These are phyloP conservation scores for Populus ilicifolia DNA, from an alignment of 345 rosid genomes.

Conservation along the genomic window DNA sequence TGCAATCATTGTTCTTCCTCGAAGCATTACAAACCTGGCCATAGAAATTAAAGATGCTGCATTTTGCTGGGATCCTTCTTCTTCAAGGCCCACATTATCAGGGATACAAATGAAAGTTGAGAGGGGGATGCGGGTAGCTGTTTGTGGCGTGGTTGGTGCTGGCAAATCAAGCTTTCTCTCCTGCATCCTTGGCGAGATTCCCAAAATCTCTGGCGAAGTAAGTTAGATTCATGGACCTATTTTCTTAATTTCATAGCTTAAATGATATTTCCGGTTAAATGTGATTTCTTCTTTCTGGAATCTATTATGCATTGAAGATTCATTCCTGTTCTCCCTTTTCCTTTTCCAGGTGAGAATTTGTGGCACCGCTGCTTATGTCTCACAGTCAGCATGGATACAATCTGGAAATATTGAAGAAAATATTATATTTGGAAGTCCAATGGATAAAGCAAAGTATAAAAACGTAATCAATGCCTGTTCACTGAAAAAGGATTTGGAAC, in stretches of 20 bases:
- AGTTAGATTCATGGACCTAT: conserved; percentile 33
- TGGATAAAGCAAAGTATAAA: conserved; percentile 91
- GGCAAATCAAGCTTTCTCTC: conserved; percentile 99
- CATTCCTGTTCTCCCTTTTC: conserved; percentile 18
- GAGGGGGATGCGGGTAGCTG: conserved; percentile 97
- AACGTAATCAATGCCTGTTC: conserved; percentile 91
- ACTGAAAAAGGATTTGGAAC: conserved; percentile 89
- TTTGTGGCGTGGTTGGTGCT: conserved; percentile 95
- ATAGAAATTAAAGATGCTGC: conserved; percentile 78
- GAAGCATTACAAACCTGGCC: conserved; percentile 57
- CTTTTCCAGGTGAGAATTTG: conserved; percentile 76
- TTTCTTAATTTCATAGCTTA: conserved; percentile 8
- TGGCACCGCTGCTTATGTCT: conserved; percentile 94
- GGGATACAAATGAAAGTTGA: conserved; percentile 75
- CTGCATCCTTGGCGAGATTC: conserved; percentile 97
- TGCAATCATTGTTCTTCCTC: conserved; percentile 79
- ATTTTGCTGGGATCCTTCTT: conserved; percentile 82
- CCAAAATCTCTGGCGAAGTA: conserved; percentile 95
- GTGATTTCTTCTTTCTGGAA: conserved; percentile 2
- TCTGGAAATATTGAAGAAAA: conserved; percentile 99
- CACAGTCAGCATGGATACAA: conserved; percentile 99
- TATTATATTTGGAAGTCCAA: conserved; percentile 92
- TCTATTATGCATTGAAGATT: conserved; percentile 10
- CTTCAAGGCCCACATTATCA: conserved; percentile 66
- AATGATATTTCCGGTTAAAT: conserved; percentile 10